phyloP scores from a whole-genome alignment of 495 filamentous ascomycete genomes.

The Xylaria bambusicola region DNA sequence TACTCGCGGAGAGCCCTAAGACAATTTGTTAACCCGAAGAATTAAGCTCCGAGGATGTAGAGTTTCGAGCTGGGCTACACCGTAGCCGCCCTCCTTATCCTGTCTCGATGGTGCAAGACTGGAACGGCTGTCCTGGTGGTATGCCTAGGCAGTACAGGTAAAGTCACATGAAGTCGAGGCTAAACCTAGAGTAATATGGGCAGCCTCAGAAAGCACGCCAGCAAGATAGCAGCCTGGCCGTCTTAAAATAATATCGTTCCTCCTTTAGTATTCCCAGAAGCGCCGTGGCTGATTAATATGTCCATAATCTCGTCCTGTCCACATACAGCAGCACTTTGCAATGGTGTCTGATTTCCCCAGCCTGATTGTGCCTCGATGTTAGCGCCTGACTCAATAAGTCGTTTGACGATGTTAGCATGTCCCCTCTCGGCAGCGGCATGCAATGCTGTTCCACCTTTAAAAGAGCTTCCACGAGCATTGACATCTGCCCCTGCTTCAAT shows the following conservation, averaged over 20 bases:
- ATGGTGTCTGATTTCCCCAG: constrained; percentile 16
- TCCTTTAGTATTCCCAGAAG: background rate
- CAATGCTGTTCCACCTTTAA: constrained; percentile 28
- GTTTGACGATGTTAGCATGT: constrained; percentile 23
- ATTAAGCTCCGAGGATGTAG: no score
- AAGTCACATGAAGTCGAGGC: no score
- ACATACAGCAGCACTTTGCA: constrained; percentile 15
- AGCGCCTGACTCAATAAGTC: constrained; percentile 21
- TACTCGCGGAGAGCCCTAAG: no score
- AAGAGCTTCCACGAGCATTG: constrained; percentile 28
- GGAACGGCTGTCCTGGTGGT: no score
- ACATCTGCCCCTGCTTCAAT: constrained; percentile 33
- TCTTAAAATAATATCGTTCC: constrained; percentile 17
- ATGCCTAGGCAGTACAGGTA: no score
- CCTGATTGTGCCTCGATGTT: constrained; percentile 14
- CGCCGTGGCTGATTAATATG: constrained; percentile 1
- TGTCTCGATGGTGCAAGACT: no score
- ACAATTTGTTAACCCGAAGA: no score
- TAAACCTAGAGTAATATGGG: background rate
- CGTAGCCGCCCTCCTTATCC: no score
- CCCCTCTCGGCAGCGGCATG: constrained; percentile 31
- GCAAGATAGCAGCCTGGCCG: background rate
- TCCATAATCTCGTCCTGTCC: constrained; percentile 13
- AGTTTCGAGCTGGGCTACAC: no score
- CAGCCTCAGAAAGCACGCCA: background rate